Evolutionary conservation across 306 rosid genomes (phyloP).

Genomic region (Quercus suber): DNA sequence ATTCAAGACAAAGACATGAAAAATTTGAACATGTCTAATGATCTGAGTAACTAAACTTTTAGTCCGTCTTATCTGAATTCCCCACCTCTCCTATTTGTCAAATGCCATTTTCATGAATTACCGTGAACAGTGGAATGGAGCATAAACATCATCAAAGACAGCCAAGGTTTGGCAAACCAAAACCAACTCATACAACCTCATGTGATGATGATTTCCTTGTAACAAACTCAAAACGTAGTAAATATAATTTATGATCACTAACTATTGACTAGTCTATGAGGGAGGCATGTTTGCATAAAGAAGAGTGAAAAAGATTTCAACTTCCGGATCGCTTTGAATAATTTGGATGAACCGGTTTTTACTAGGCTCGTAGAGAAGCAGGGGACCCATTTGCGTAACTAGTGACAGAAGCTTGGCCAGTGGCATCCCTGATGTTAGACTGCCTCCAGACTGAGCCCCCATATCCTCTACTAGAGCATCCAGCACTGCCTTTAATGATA

Average conservation of each 20-base stretch:
- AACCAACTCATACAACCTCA: conserved; percentile 5
- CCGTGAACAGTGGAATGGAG: not conserved
- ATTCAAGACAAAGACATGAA: too few species aligned
- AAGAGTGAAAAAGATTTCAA: conserved; percentile 78
- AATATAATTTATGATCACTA: conserved; percentile 21
- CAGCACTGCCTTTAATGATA: conserved; percentile 59
- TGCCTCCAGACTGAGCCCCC: conserved; percentile 54
- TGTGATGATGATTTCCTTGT: conserved; percentile 25
- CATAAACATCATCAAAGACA: not conserved
- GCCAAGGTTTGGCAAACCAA: not conserved
- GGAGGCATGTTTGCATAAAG: conserved; percentile 69
- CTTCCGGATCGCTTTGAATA: conserved; percentile 57
- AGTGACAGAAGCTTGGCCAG: conserved; percentile 76
- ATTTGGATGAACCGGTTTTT: conserved; percentile 65
- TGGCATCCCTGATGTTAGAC: conserved; percentile 47
- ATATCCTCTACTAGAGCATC: conserved; percentile 52
- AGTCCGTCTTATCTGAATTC: too few species aligned
- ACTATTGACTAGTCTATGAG: conserved; percentile 40
- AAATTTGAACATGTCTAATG: too few species aligned
- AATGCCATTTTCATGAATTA: too few species aligned
- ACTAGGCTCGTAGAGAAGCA: conserved; percentile 66
- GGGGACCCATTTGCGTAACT: conserved; percentile 71
- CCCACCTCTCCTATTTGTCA: too few species aligned
- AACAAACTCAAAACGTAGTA: conserved; percentile 20
- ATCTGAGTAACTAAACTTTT: too few species aligned